A percentile compares a stretch with the other conserved stretches of the same genome.
These are phyloP conservation scores for Xylaria sp. DNA, from an alignment of 2,329 filamentous ascomycete species.

Conservation along the genomic window DNA sequence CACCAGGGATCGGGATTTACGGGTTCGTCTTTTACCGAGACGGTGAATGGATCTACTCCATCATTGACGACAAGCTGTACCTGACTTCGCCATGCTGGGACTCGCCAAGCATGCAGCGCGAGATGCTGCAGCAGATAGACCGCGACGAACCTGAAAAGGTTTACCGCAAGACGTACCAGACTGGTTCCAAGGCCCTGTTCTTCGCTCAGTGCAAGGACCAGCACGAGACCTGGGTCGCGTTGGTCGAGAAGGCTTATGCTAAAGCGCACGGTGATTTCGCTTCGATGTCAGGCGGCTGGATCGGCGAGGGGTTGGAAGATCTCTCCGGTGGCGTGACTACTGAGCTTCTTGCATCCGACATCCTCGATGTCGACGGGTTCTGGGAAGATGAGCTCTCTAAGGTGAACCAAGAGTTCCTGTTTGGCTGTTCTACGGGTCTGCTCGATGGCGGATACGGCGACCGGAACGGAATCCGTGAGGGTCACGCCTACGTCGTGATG, in stretches of 20 bases:
- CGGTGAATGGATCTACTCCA: constrained; percentile 89
- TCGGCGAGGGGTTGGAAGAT: constrained; percentile 63
- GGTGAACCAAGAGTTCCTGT: constrained; percentile 79
- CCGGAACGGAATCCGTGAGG: constrained; percentile 60
- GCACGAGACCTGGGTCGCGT: constrained; percentile 81
- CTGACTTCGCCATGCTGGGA: constrained; percentile 83
- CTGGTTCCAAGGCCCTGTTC: constrained; percentile 75
- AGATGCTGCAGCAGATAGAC: constrained; percentile 75
- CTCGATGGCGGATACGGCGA: constrained; percentile 65
- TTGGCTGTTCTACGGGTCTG: constrained; percentile 69
- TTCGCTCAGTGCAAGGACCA: constrained; percentile 76
- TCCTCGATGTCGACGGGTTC: constrained; percentile 78
- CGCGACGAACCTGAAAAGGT: constrained; percentile 72
- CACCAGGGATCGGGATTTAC: constrained; percentile 75
- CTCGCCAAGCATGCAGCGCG: constrained; percentile 73
- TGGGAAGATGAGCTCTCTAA: constrained; percentile 81
- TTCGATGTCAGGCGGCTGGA: constrained; percentile 71
- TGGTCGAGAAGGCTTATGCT: constrained; percentile 82
- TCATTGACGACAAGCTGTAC: constrained; percentile 89
- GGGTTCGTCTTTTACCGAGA: constrained; percentile 89
- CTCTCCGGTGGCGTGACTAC: constrained; percentile 71
- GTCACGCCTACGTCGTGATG: constrained; percentile 64
- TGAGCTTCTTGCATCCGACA: constrained; percentile 69
- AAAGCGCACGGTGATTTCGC: constrained; percentile 81
- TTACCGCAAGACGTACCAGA: constrained; percentile 72